Percentiles rank a stretch among this genome's conserved stretches.
Conservation (phyloP, 805 yeast species). For the Ogataea nakhonphanomensis region DNA sequence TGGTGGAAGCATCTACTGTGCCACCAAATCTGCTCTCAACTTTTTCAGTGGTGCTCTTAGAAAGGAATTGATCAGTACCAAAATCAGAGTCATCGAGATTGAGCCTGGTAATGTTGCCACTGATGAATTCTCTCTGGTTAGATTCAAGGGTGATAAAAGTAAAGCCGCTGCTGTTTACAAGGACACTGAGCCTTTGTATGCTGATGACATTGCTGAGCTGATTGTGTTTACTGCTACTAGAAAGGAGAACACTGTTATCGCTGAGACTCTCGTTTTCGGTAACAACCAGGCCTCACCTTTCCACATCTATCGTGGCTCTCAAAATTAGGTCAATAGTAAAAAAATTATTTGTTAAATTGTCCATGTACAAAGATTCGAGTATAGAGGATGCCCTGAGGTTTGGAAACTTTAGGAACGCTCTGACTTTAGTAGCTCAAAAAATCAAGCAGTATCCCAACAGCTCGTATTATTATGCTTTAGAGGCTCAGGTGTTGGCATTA, state of each 20-base stretch:
- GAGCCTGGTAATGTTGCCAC: conserved; percentile 82
- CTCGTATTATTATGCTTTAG: conserved; percentile 49
- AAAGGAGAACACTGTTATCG: conserved; percentile 67
- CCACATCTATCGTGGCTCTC: conserved; percentile 46
- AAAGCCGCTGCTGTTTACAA: conserved; percentile 64
- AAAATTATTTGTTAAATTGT: conserved; percentile 2
- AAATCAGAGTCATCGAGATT: conserved; percentile 65
- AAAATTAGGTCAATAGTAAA: not conserved
- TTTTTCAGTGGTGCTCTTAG: conserved; percentile 66
- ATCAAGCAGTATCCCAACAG: conserved; percentile 54
- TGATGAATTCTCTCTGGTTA: conserved; percentile 58
- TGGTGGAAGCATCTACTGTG: conserved; percentile 76
- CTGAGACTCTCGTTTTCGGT: conserved; percentile 81
- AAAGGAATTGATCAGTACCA: conserved; percentile 50
- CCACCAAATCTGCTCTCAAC: conserved; percentile 69
- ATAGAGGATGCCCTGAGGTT: conserved; percentile 28
- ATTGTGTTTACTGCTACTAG: conserved; percentile 67
- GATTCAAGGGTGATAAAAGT: conserved; percentile 59
- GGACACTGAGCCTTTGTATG: conserved; percentile 66
- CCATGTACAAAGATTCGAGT: conserved; percentile 23
- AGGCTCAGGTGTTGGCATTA: conserved; percentile 34
- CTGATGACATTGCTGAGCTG: conserved; percentile 72
- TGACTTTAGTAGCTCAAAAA: conserved; percentile 44
- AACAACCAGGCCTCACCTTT: conserved; percentile 79
- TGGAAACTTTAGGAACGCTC: conserved; percentile 55